Percentiles rank a stretch among this genome's conserved stretches.
These are phyloP conservation scores for Aristolochia contorta DNA, from an alignment of 164 flowering plant genomes.

Conservation along the genomic window DNA sequence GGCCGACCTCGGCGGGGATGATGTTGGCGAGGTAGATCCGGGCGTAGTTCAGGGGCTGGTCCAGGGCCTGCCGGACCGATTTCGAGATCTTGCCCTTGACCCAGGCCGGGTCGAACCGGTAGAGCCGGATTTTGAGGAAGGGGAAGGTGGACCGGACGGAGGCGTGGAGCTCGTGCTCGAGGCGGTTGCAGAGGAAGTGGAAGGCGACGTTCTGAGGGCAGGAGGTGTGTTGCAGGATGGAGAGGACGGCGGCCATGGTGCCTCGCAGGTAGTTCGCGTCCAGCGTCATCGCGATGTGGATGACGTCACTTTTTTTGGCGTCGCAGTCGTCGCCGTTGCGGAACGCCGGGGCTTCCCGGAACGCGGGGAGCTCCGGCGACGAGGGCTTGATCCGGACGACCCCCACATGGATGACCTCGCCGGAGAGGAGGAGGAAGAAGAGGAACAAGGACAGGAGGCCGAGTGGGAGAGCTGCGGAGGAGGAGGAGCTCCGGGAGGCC, in stretches of 20 bases:
- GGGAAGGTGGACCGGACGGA: constrained; percentile 54
- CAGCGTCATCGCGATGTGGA: constrained; percentile 59
- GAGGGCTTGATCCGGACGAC: constrained; percentile 15
- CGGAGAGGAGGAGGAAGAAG: constrained; percentile 20
- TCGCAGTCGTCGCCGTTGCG: constrained; percentile 43
- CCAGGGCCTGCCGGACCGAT: constrained; percentile 59
- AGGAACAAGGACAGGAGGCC: constrained; percentile 48
- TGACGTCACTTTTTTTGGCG: constrained; percentile 10
- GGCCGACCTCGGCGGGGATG: constrained; percentile 29
- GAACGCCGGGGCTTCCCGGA: constrained; percentile 67
- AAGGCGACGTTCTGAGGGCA: constrained; percentile 60
- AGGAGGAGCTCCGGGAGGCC: constrained; percentile 34
- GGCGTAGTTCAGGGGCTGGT: constrained; percentile 71
- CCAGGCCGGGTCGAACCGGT: constrained; percentile 35
- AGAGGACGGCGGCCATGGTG: constrained; percentile 60
- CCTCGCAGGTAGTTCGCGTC: constrained; percentile 65
- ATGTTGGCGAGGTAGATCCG: constrained; percentile 53
- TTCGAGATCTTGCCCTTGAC: constrained; percentile 51
- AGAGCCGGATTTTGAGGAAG: constrained; percentile 41
- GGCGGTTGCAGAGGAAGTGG: constrained; percentile 43
- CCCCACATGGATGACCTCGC: constrained; percentile 22
- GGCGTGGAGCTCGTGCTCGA: constrained; percentile 19
- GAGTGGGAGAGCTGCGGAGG: constrained; percentile 12
- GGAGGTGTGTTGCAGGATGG: constrained; percentile 57
- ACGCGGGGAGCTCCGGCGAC: constrained; percentile 21